Base-by-base conservation (phyloP, 495 filamentous ascomycete species). In the Podospora comata region DNA sequence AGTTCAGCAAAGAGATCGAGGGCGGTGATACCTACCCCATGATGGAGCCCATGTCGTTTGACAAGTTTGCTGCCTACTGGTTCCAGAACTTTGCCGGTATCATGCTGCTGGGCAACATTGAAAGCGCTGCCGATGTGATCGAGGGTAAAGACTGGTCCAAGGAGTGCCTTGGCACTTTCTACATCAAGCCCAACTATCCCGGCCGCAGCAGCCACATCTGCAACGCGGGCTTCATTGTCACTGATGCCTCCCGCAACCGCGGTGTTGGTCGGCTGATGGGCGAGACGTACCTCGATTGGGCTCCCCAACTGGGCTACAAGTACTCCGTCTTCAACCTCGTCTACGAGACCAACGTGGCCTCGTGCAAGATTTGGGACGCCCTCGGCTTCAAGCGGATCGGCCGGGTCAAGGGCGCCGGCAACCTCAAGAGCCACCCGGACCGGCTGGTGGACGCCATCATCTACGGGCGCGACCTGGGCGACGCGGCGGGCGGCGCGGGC, bases 271-370 rank as follows among this genome's bases (percentile, higher is more conserved):
- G 92, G 27, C 79, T 96, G 71, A 94, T 99, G 92, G 95, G 95
- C 53, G 94, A 99, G 79, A 85, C 85, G 54, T 98, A 97, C 78
- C 80, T 99, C 26, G 93, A 98, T 65, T 99, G 92, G 92, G 93
- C 96, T 19, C 93, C 94, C 53, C 91, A 89, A 77, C 84, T 98
- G 82, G 95, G 95, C 20, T 99, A 97, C 77, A 92, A 90, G 44
- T 98, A 98, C 82, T 93, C 91, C 13, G 92, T 99, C 48, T 99
- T 99, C 85, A 98, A 99, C 77, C 86, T 99, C 44, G 94, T 99
- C 18, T 99, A 97, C 79, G 95, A 98, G 83, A 97, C 91, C 68
- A 98, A 99, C 77, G 89, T 96, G 48, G 95, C 92, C 2, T 97
- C 94, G 19, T 93, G 91, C 75, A 91, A 92, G 60, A 93, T 99